A percentile compares a stretch with the other conserved stretches of the same genome.
These are phyloP conservation scores for Ilyonectria destructans DNA, from an alignment of 2,329 filamentous ascomycete genomes.

Conservation along the genomic window DNA sequence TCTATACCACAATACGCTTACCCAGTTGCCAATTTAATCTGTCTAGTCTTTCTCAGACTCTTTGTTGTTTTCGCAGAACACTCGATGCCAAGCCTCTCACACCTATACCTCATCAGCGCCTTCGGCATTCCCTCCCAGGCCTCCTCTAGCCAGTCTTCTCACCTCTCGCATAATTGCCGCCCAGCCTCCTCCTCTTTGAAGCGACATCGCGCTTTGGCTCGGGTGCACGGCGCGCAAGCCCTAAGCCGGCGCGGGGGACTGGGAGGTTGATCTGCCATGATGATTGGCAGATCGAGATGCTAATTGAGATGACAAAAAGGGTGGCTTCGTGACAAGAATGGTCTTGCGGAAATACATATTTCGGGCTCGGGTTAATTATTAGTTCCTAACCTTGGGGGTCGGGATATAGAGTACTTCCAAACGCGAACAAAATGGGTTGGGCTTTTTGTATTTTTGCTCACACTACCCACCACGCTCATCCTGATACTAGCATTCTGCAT, in stretches of 20 bases:
- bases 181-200: conserved; percentile 46
- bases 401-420: neutral
- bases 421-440: neutral
- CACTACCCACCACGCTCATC: neutral
- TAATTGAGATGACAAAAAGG: neutral
- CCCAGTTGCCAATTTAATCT: conserved; percentile 49
- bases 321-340: conserved; percentile 5
- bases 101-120: conserved; percentile 35
- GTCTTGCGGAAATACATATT: neutral
- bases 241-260: conserved; percentile 52
- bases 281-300: neutral
- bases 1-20: conserved; percentile 31
- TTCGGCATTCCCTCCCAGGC: neutral
- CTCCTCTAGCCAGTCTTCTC: neutral
- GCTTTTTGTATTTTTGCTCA: neutral
- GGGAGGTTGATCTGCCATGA: conserved; percentile 37
- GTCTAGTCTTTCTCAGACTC: conserved; percentile 52
- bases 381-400: neutral
- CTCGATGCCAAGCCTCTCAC: conserved; percentile 47
- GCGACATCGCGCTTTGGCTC: conserved; percentile 50
- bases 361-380: neutral
- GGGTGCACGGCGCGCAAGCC: conserved; percentile 51
- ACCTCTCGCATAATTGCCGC: conserved; percentile 51
- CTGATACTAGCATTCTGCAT: neutral
- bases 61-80: conserved; percentile 51